These are phyloP conservation scores for Gracilaria caudata DNA, from an alignment of 23 red algal genomes.

Conservation along the genomic window DNA sequence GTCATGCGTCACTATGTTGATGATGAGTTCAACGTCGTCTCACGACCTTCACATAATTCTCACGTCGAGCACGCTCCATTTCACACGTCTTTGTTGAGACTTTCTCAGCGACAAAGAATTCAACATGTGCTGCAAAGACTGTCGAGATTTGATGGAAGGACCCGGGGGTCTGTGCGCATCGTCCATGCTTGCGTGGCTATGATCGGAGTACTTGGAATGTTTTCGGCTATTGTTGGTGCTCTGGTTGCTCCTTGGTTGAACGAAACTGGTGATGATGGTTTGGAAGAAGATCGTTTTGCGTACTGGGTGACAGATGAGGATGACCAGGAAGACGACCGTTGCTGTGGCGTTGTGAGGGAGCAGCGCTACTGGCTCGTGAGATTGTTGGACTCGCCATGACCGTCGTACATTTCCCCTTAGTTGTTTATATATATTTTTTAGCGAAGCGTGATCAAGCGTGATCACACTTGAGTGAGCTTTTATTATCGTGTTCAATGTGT, in stretches of 20 bases:
- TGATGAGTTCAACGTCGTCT: slow-evolving; percentile 1
- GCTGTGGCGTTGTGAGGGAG: slow-evolving; percentile 15
- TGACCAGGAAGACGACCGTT: slow-evolving; percentile 29
- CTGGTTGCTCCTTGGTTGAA: slow-evolving; percentile 40
- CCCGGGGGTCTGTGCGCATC: slow-evolving; percentile 3
- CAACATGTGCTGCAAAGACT: slow-evolving; percentile 22
- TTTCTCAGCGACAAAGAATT: slow-evolving; percentile 29
- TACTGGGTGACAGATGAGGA: slow-evolving; percentile 59
- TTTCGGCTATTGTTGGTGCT: slow-evolving; percentile 60
- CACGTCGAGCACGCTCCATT: not conserved
- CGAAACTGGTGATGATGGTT: slow-evolving; percentile 35
- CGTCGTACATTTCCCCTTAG: too few species aligned
- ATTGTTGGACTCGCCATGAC: slow-evolving; percentile 24
- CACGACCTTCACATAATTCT: not conserved
- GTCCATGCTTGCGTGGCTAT: slow-evolving; percentile 22
- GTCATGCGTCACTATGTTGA: slow-evolving; percentile 15
- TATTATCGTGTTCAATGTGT: not conserved
- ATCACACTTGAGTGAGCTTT: not conserved
- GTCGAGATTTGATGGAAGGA: slow-evolving; percentile 34
- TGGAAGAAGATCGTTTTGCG: slow-evolving; percentile 45
- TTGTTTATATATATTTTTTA: not conserved
- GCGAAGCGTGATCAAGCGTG: not conserved
- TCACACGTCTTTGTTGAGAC: not conserved
- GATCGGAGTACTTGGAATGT: slow-evolving; percentile 66
- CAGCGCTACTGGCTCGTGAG: slow-evolving; percentile 30